A percentile compares a stretch with the other conserved stretches of the same genome.
phyloP scores from a whole-genome alignment of 2,329 filamentous ascomycete species.

The Sordariomycetes sp. region DNA sequence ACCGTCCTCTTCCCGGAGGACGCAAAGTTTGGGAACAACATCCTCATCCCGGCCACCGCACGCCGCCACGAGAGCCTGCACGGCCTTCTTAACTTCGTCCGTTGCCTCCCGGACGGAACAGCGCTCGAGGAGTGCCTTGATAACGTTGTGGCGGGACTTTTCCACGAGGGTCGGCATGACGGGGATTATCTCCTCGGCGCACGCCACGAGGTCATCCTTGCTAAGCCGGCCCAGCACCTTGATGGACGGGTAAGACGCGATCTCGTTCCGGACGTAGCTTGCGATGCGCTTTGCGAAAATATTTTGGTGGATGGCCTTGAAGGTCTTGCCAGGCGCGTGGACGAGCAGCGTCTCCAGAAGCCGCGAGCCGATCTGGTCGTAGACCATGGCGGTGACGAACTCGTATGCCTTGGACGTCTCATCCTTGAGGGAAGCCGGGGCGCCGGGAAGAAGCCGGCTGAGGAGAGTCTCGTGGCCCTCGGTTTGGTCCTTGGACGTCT shows the following conservation, averaged over 20 bases:
- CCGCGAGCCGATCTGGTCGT: conserved; percentile 82
- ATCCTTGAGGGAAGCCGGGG: conserved; percentile 57
- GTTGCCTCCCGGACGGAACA: conserved; percentile 58
- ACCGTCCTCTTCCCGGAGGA: conserved; percentile 24
- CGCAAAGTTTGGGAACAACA: conserved; percentile 38
- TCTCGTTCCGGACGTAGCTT: conserved; percentile 77
- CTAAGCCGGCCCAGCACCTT: conserved; percentile 73
- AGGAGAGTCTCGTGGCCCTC: conserved; percentile 47
- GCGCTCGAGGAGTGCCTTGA: conserved; percentile 75
- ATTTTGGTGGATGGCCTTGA: conserved; percentile 76
- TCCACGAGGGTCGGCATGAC: conserved; percentile 64
- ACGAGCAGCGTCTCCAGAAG: conserved; percentile 79
- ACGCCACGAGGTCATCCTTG: conserved; percentile 72
- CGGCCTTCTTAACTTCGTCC: conserved; percentile 36
- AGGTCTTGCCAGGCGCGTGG: conserved; percentile 73
- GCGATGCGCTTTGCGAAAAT: conserved; percentile 73
- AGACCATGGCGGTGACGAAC: conserved; percentile 80
- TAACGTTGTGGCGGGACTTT: conserved; percentile 65
- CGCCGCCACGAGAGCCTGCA: conserved; percentile 34
- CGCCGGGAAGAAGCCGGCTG: conserved; percentile 68
- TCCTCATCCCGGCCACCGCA: conserved; percentile 35
- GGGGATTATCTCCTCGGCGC: conserved; percentile 60
- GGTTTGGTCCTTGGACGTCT: conserved; percentile 41
- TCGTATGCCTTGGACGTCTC: conserved; percentile 59
- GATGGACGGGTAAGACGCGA: conserved; percentile 79